Evolutionary conservation across 768 basidiomycete genomes (phyloP), one percentile per base, ranked within the genome.

Genomic region (Pilatotrama ljubarskyi): DNA sequence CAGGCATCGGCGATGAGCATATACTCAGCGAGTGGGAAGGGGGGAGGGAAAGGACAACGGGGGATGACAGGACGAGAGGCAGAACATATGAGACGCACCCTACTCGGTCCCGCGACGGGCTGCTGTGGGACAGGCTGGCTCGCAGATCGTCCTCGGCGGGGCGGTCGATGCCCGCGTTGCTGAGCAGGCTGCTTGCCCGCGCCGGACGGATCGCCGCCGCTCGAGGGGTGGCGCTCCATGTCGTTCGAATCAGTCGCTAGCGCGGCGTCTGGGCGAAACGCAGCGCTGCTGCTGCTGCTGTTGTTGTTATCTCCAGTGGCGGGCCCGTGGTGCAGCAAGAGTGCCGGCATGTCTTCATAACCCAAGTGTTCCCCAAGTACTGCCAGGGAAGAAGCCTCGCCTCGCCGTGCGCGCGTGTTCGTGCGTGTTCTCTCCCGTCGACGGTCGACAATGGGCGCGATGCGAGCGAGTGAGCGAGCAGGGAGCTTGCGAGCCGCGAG

Each of bases 101-200:
- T 60, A 44, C 63, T 64, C 15, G 63, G 66, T 8, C 63, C 61
- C 15, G 63, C 49, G 53, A 55, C 37, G 22, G 62, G 57, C 35
- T 58, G 53, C 9, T 50, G 49, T 32, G 58, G 51, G 18, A 51
- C 43, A 8, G 65, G 65, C 61, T 66, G 65, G 59, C 65, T 66
- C n/a, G 53, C 50, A 3, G 65, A 66, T 17, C 65, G 56, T 18
- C 51, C 62, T 17, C 65, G 59, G 6, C 65, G 62, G 10, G 35
- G 60, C 38, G 37, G 48, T 35, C 49, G 55, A 18, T 49, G 47
- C 3, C 48, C 47, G n/a, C n/a, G n/a, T 37, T 47, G 55, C 48
- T 57, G 55, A 3, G 46, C 47, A 36, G 38, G 18, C 40, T 49
- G 55, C 47, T 57, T 57, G 36, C 55, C 55, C 20, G 37, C 40